Evolutionary conservation across 2,329 filamentous ascomycete species (phyloP), one percentile per base, ranked within the genome.

Genomic region (Fusarium camptoceras): DNA sequence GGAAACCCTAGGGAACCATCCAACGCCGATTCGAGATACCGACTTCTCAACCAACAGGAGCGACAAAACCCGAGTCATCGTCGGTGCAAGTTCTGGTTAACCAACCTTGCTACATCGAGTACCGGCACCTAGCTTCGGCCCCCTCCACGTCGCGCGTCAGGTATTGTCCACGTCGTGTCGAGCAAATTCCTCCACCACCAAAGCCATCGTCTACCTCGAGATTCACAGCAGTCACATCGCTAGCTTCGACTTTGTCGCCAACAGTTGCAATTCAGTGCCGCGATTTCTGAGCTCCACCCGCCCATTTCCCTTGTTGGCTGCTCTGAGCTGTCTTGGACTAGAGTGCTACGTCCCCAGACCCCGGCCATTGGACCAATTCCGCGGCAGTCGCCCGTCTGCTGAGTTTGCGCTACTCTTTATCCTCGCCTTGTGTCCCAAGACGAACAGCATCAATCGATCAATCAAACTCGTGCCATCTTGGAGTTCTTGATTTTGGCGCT

Each of bases 181-280:
- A 64, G 47, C 42, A 48, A 61, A 63, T 63, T 61, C 39, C 58
- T 50, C 54, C 48, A 34, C 53, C 20, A 59, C 51, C 54, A 58
- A 67, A 62, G 55, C 50, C 59, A 51, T 64, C 63, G 39, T 60
- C 55, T 56, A 47, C 57, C 48, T 44, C 50, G 55, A 58, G 69
- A 55, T 63, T 70, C 54, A 39, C 42, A 51, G 47, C 63, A 60
- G 34, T 55, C 37, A 41, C 37, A 24, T 76, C 67, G 64, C 70
- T 76, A 77, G 74, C 66, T 72, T 71, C 67, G 64, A 73, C 66
- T 60, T 55, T 59, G 50, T 71, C 55, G 58, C 55, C 64, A 71
- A 76, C 71, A 74, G 72, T 70, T 73, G 68, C 76, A 78, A 77
- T 78, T 76, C 76, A 78, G 75, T 75, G 72, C 49, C 74, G 74